Evolutionary conservation across 2,329 filamentous ascomycete species (phyloP).

Genomic region (Pseudohalonectria lignicola): DNA sequence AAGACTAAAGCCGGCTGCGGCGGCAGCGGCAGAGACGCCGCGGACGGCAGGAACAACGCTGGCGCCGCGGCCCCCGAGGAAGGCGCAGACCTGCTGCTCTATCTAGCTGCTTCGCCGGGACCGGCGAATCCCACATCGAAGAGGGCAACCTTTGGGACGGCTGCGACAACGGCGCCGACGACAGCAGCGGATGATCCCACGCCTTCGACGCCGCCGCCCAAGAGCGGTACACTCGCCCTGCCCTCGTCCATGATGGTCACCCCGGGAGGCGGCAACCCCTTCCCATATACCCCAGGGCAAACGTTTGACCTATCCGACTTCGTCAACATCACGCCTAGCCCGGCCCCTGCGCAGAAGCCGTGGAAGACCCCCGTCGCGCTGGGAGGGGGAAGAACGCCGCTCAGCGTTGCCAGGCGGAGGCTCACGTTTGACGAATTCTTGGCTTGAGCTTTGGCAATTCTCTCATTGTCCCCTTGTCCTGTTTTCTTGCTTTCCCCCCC

Average conservation of each 20-base stretch:
- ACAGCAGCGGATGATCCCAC: conserved; percentile 49
- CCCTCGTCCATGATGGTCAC: conserved; percentile 88
- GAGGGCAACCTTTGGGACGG: too few relatives aligned
- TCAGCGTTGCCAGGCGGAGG: conserved; percentile 60
- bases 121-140: conserved; percentile 52
- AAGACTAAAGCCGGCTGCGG: too few relatives aligned
- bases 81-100: conserved; percentile 70
- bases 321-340: conserved; percentile 93
- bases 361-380: conserved; percentile 65
- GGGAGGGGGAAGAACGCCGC: conserved; percentile 37
- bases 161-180: too few relatives aligned
- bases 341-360: conserved; percentile 68
- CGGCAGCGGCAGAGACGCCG: too few relatives aligned
- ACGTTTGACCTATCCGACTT: conserved; percentile 92
- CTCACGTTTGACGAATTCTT: conserved; percentile 72
- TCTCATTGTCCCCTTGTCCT: conserved; percentile 1
- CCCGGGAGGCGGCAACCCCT: conserved; percentile 57
- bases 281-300: conserved; percentile 70
- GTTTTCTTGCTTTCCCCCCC: background rate
- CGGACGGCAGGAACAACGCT: conserved; percentile 25
- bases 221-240: conserved; percentile 38
- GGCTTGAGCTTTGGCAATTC: background rate
- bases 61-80: conserved; percentile 60
- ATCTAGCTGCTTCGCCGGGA: conserved; percentile 84
- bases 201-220: conserved; percentile 66